These are phyloP conservation scores for Brassica juncea DNA, from an alignment of 345 rosid genomes.

Conservation along the genomic window DNA sequence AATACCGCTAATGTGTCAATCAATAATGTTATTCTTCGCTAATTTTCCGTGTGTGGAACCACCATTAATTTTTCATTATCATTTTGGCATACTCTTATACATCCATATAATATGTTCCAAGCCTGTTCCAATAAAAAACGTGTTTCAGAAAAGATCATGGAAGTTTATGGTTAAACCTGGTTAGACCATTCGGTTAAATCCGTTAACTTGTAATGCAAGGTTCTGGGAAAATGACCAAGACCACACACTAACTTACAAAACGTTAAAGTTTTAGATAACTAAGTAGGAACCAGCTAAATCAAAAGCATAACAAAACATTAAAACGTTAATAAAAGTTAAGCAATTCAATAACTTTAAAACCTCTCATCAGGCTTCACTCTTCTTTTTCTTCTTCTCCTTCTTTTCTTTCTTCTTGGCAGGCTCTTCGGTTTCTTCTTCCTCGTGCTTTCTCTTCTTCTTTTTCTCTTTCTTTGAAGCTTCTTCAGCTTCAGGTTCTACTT, in stretches of 20 bases:
- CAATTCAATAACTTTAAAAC: background rate
- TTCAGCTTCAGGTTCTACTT: background rate
- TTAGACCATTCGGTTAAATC: background rate
- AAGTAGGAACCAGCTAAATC: background rate
- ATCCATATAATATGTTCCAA: too few species aligned
- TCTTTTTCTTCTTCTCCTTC: slow-evolving; percentile 45
- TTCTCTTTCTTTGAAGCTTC: slow-evolving; percentile 41
- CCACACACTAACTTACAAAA: background rate
- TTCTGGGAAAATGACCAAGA: background rate
- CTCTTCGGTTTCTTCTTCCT: slow-evolving; percentile 24
- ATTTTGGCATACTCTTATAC: too few species aligned
- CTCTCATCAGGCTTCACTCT: slow-evolving; percentile 3
- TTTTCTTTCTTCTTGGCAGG: slow-evolving; percentile 19
- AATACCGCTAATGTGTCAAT: too few species aligned
- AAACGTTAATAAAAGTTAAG: background rate
- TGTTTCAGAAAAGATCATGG: too few species aligned
- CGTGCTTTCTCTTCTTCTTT: slow-evolving; percentile 47
- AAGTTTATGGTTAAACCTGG: too few species aligned
- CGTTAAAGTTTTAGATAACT: background rate
- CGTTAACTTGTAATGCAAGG: background rate
- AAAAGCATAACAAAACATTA: background rate
- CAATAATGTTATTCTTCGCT: too few species aligned
- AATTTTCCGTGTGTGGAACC: too few species aligned
- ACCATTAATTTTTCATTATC: too few species aligned
- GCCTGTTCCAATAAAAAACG: too few species aligned